Evolutionary conservation across 805 yeast genomes (phyloP).

Genomic region (Candida glaebosa): DNA sequence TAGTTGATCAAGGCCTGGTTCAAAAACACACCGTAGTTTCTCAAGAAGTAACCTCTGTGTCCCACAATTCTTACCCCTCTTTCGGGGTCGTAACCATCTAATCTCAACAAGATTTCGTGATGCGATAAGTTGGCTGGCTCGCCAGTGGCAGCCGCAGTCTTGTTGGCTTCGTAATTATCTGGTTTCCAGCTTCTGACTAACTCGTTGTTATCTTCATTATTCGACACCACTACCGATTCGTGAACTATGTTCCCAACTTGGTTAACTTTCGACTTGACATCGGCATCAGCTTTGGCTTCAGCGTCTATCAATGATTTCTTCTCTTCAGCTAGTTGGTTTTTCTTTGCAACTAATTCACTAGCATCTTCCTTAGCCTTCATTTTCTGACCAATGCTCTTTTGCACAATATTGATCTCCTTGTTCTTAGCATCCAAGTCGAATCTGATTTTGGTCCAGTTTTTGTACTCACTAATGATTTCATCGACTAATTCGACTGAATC

Average conservation of each 20-base stretch:
- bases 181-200: constrained; percentile 87
- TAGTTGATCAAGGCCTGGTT: constrained; percentile 98
- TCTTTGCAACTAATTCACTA: constrained; percentile 71
- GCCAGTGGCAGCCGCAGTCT: constrained; percentile 74
- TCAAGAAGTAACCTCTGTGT: constrained; percentile 96
- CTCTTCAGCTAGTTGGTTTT: constrained; percentile 67
- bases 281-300: constrained; percentile 79
- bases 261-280: constrained; percentile 76
- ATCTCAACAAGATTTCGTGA: constrained; percentile 88
- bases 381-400: constrained; percentile 89
- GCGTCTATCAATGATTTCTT: constrained; percentile 62
- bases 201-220: constrained; percentile 89
- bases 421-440: constrained; percentile 88
- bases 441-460: constrained; percentile 78
- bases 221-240: constrained; percentile 81
- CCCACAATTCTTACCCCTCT: constrained; percentile 97
- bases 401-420: constrained; percentile 83
- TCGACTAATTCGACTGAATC: constrained; percentile 93
- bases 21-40: constrained; percentile 93
- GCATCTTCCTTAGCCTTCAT: constrained; percentile 97
- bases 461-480: constrained; percentile 88
- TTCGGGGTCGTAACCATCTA: constrained; percentile 98
- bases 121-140: constrained; percentile 80
- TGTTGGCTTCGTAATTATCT: constrained; percentile 56
- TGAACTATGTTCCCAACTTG: constrained; percentile 93